Evolutionary conservation across 225 moss, liverwort and hornwort species (phyloP), one percentile per base, ranked within the genome.

Genomic region (Pseudisothecium myosuroides): DNA sequence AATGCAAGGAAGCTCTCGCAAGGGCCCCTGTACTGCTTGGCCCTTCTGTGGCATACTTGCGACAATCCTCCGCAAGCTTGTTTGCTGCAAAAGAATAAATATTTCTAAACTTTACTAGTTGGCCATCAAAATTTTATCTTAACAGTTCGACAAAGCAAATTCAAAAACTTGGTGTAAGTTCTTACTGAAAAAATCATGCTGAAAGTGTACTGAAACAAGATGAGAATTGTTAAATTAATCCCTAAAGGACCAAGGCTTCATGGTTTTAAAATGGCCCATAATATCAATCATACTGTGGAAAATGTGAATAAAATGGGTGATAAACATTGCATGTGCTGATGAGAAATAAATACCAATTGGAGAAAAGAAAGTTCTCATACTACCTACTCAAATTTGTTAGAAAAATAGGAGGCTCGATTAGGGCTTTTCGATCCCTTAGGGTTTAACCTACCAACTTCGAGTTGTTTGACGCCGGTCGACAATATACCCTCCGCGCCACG

Each of bases 31-130:
- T 89, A 65, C 89, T 94, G 56, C 96, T 95, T 36, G 96, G 95
- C 68, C 97, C 97, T 84, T 98, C 98, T 43, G 96, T 89, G 75
- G 95, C 98, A 94, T 98, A 98, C 88, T 94, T 97, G 88, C 95
- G 96, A 90, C 97, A 98, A 85, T 98, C 98, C 36, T 98, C 97
- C 36, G 93, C 92, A 90, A 98, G 98, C 92, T 98, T 98, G 68
- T 60, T 86, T 66, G 93, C 97, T 98, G 92, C 85, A 91, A 31
- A 75, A 63, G 47, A 65, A 83, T 2, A 50, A 56, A 24, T 24
- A 45, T 27, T 39, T 15, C 76, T 24, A 14, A 55, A 37, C 76
- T 66, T 66, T 36, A 15, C 22, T 50, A 60, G 36, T 55, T 45
- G 56, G 60, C 72, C 81, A 90, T 59, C 41, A 67, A 62, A 68